These are phyloP conservation scores for Podila epigama DNA, from an alignment of 192 early-diverging fungal species.

Conservation along the genomic window DNA sequence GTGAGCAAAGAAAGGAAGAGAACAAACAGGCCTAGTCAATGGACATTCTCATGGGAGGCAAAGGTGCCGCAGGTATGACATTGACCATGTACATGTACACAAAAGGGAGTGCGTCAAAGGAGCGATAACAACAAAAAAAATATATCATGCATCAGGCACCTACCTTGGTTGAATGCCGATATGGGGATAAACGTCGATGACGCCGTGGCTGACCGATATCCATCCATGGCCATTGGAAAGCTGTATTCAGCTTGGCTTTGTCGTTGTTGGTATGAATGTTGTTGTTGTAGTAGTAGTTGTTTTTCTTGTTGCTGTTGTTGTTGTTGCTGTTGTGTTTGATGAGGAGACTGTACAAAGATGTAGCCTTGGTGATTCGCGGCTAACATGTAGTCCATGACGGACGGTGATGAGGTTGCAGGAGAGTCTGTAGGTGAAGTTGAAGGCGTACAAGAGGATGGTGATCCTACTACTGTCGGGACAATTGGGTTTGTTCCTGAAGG, in stretches of 20 bases:
- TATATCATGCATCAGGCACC: too few relatives aligned
- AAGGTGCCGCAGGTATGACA: too few relatives aligned
- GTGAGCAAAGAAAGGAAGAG: background rate
- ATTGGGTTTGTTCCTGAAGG: background rate
- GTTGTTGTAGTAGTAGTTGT: background rate
- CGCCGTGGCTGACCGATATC: too few relatives aligned
- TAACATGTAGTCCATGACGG: slow-evolving; percentile 20
- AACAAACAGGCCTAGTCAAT: background rate
- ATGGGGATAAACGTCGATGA: too few relatives aligned
- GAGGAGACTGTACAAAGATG: background rate
- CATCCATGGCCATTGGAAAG: too few relatives aligned
- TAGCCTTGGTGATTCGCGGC: slow-evolving; percentile 19
- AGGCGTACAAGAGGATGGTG: slow-evolving; percentile 7
- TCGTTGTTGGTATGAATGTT: too few relatives aligned
- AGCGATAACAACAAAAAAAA: too few relatives aligned
- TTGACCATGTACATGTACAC: too few relatives aligned
- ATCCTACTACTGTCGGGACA: slow-evolving; percentile 16
- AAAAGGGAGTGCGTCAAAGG: too few relatives aligned
- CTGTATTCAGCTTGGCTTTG: too few relatives aligned
- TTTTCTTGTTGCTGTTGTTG: slow-evolving; percentile 9
- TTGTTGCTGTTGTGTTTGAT: slow-evolving; percentile 4
- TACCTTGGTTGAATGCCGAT: too few relatives aligned
- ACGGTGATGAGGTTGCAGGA: background rate
- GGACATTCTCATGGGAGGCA: too few relatives aligned
- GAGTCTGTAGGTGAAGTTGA: background rate